Base-by-base conservation (phyloP, 768 basidiomycete species). In the Naematelia aurantialba region DNA sequence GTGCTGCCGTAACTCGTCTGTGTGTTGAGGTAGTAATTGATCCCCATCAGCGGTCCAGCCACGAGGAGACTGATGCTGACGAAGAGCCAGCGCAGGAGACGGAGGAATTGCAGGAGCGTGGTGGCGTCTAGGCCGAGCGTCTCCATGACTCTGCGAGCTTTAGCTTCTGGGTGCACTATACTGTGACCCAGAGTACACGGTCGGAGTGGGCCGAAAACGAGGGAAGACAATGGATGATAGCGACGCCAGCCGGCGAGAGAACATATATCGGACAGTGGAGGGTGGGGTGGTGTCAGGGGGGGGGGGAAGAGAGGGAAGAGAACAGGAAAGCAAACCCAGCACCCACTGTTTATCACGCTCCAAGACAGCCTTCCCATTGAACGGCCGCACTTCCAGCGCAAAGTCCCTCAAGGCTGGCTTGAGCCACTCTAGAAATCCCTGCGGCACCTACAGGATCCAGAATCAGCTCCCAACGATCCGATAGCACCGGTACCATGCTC, bases 51-150 rank as follows among this genome's bases (percentile, higher is more conserved):
- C 2, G 67, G 61, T 3, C 61, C 11, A 5, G 69, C 67, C 14
- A 62, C 64, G 17, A 68, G 52, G 17, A 70, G 19, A 3, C 65
- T 59, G 8, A 73, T 64, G 12, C 59, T 22, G 17, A 56, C 42
- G 52, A 68, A 70, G 4, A 76, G 58, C 66, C 70, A 69, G 26
- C 91, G 87, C 73, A 87, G 82, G 77, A 99, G 84, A 53, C 92
- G 87, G 26, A 88, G 83, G 74, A 96, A 96, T 30, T 94, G 88
- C 24, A 99, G 83, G 77, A 87, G 98, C 19, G 87, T 83, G 50
- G 92, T 89, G 0, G 94, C 94, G 73, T 99, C 96, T 10, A 96
- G 84, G 26, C 96, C 94, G 73, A 91, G 47, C 11, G 30, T n/a
- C 8, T 56, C 45, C 13, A 51, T 24, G 22, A 47, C 8, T 39